Evolutionary conservation across 164 flowering plant genomes (phyloP), one percentile per base, ranked within the genome.

Genomic region (Saururus chinensis): DNA sequence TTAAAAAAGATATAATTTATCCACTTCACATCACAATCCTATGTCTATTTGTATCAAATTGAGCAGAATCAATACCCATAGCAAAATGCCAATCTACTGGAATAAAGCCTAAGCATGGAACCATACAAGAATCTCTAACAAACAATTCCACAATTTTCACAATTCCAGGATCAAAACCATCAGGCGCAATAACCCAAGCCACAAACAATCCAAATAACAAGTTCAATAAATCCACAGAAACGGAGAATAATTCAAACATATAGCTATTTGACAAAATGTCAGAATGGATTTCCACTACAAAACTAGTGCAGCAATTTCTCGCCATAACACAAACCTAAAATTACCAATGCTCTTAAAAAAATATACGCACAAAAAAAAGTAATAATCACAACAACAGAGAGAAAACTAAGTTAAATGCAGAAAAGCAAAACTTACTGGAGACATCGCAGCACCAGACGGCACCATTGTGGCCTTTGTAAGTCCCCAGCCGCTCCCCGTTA

Each of bases 361-460:
- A 56, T 25, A n/a, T n/a, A n/a, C 40, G 8, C 59, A 24, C 9
- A 53, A 20, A 53, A 4, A 53, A 19, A 19, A 56, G 11, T 17
- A 57, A 4, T 7, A 26, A 11, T 19, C 40, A 26, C 13, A 51
- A 49, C 21, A 21, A 60, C 48, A 40, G 17, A 40, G 22, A 19
- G 19, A 21, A 20, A 14, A 22, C 22, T 19, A 14, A 5, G 55
- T 20, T 17, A 52, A 41, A 21, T 4, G 51, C 25, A 4, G 16
- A 19, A 49, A 37, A 40, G 21, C 1, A 9, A 25, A 37, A 71
- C 73, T 75, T 67, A 72, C 98, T 67, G 26, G 98, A 88, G 53
- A 87, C 84, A 55, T 87, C 96, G 73, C 98, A 92, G 76, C 80
- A 78, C 98, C 98, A 92, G 24, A 92, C 98, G 49, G 98, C 92